phyloP scores from a whole-genome alignment of 2,329 filamentous ascomycete genomes.

The Verticillium nubilum region DNA sequence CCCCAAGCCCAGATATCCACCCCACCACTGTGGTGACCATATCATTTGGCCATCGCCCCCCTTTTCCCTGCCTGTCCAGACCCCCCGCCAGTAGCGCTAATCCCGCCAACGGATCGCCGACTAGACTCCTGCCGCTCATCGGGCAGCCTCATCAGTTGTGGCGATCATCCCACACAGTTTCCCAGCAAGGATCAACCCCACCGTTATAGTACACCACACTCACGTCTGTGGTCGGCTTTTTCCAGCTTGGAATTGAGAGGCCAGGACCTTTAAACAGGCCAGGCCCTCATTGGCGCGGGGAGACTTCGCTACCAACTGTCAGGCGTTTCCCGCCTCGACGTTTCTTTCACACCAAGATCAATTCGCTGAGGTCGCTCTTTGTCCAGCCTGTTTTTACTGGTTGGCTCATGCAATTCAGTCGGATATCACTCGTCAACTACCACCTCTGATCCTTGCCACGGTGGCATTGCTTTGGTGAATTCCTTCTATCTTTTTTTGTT shows the following conservation, averaged over 20 bases:
- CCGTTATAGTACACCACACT: neutral
- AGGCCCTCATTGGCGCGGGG: neutral
- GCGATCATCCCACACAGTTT: neutral
- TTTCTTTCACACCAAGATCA: neutral
- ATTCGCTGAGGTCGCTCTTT: neutral
- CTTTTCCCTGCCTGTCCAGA: neutral
- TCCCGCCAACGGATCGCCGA: slow-evolving; percentile 2
- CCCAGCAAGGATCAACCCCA: neutral
- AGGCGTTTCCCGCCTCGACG: neutral
- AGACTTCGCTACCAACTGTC: neutral
- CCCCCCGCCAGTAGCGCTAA: neutral
- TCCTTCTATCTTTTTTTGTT: neutral
- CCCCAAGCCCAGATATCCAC: neutral
- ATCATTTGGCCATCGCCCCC: neutral
- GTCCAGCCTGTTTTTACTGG: neutral
- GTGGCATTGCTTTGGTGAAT: neutral
- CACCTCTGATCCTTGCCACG: neutral
- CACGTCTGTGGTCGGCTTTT: neutral
- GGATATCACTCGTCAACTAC: neutral
- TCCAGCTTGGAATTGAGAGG: neutral
- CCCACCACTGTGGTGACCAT: neutral
- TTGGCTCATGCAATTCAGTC: neutral
- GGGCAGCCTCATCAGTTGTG: slow-evolving; percentile 2
- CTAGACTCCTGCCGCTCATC: neutral
- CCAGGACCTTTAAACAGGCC: neutral